These are phyloP conservation scores for Tetradesmus lagerheimii DNA, from an alignment of 139 green algal species.

Conservation along the genomic window DNA sequence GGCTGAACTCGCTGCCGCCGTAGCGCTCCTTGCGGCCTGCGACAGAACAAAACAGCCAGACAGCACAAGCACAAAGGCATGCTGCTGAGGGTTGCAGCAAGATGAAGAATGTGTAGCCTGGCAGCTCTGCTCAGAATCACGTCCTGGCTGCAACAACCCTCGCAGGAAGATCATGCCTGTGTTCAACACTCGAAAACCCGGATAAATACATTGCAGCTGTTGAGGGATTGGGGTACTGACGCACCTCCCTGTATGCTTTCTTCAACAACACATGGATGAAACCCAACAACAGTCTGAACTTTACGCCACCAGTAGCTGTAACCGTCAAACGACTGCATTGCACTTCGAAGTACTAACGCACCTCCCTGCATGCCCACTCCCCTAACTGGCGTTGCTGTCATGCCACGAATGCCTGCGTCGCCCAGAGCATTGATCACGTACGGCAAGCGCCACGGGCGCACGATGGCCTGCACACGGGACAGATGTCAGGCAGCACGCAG, in stretches of 20 bases:
- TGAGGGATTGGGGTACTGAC: too few species aligned
- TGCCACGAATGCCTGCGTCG: slow-evolving; percentile 78
- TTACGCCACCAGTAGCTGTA: too few species aligned
- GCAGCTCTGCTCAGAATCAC: too few species aligned
- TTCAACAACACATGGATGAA: slow-evolving; percentile 73
- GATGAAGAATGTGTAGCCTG: too few species aligned
- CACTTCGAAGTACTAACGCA: slow-evolving; percentile 23
- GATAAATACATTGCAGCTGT: too few species aligned
- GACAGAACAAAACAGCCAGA: background rate
- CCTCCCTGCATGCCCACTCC: slow-evolving; percentile 87
- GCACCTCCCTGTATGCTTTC: slow-evolving; percentile 84
- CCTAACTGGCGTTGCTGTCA: slow-evolving; percentile 80
- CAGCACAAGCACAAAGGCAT: slow-evolving; percentile 26
- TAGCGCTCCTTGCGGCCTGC: slow-evolving; percentile 84
- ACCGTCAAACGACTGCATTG: slow-evolving; percentile 77
- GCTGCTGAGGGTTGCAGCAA: too few species aligned
- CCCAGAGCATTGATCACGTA: slow-evolving; percentile 77
- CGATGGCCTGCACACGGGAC: slow-evolving; percentile 66
- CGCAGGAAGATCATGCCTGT: too few species aligned
- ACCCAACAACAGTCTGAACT: too few species aligned
- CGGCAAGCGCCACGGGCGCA: slow-evolving; percentile 82
- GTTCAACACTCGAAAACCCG: too few species aligned
- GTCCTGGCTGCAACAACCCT: too few species aligned
- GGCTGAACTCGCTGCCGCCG: slow-evolving; percentile 81
- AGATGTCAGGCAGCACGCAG: too few species aligned